Evolutionary conservation across 805 yeast genomes (phyloP).

Genomic region (Lipomyces spencermartinsiae): DNA sequence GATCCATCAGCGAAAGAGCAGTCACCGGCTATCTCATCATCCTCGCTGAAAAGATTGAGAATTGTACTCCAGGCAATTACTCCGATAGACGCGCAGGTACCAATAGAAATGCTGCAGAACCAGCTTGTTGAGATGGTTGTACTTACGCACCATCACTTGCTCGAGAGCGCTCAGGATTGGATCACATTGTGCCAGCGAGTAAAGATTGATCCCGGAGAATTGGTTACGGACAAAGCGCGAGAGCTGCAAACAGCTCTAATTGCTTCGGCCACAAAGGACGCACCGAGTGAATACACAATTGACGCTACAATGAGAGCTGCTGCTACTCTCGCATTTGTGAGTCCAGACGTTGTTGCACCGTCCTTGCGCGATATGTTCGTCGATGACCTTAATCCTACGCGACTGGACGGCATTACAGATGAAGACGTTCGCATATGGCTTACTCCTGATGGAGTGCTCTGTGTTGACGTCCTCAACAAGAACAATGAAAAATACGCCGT

Average conservation of each 20-base stretch:
- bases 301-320: conserved; percentile 43
- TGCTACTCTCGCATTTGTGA: conserved; percentile 56
- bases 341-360: conserved; percentile 66
- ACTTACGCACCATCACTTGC: conserved; percentile 52
- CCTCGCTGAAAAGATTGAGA: conserved; percentile 36
- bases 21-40: conserved; percentile 35
- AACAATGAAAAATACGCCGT: conserved; percentile 53
- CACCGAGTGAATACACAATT: conserved; percentile 40
- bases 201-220: conserved; percentile 65
- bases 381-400: conserved; percentile 51
- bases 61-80: conserved; percentile 36
- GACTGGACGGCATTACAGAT: conserved; percentile 52
- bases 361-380: conserved; percentile 53
- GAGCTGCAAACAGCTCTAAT: conserved; percentile 41
- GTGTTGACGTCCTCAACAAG: conserved; percentile 63
- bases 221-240: conserved; percentile 49
- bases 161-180: conserved; percentile 68
- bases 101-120: conserved; percentile 40
- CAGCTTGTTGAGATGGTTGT: conserved; percentile 52
- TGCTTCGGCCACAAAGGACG: conserved; percentile 42
- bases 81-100: conserved; percentile 41
- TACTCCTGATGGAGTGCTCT: conserved; percentile 72
- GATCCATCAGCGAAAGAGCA: conserved; percentile 23
- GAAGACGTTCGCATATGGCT: conserved; percentile 68
- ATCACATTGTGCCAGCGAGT: conserved; percentile 71